Conservation (phyloP, 148 eudicot genomes). For the Silene latifolia region DNA sequence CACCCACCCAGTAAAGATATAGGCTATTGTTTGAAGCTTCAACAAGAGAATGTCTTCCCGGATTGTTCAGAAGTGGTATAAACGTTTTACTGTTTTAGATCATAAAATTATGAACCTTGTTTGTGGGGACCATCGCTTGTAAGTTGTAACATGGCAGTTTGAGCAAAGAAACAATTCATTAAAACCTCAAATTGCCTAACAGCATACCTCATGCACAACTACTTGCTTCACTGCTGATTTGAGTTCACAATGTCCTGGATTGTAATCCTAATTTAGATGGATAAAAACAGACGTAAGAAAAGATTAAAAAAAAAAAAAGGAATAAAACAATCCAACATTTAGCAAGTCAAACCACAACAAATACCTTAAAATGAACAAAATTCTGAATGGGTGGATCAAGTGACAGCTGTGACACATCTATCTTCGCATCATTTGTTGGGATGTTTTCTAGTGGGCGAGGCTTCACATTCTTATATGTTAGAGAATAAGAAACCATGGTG, state of each 20-base stretch:
- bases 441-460: slow-evolving; percentile 37
- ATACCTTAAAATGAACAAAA: slow-evolving; percentile 66
- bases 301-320: slow-evolving; percentile 21
- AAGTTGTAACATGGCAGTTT: neutral
- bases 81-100: neutral
- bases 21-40: no score
- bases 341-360: slow-evolving; percentile 1
- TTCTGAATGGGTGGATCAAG: slow-evolving; percentile 78
- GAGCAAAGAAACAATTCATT: slow-evolving; percentile 8
- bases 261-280: slow-evolving; percentile 52
- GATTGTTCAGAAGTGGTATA: slow-evolving; percentile 3
- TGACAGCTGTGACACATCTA: slow-evolving; percentile 50
- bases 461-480: slow-evolving; percentile 65
- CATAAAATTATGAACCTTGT: neutral
- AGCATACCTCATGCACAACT: slow-evolving; percentile 78
- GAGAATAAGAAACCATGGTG: slow-evolving; percentile 72
- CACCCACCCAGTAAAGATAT: no score
- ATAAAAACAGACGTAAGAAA: slow-evolving; percentile 7
- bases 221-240: slow-evolving; percentile 80
- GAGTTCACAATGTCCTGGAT: slow-evolving; percentile 56
- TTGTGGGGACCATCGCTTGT: neutral
- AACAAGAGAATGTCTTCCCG: neutral
- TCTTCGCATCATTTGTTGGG: slow-evolving; percentile 38
- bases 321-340: slow-evolving; percentile 5
- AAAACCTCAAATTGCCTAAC: neutral